Conservation (phyloP, 139 green algal genomes). For the Spirogloea muscicola region DNA sequence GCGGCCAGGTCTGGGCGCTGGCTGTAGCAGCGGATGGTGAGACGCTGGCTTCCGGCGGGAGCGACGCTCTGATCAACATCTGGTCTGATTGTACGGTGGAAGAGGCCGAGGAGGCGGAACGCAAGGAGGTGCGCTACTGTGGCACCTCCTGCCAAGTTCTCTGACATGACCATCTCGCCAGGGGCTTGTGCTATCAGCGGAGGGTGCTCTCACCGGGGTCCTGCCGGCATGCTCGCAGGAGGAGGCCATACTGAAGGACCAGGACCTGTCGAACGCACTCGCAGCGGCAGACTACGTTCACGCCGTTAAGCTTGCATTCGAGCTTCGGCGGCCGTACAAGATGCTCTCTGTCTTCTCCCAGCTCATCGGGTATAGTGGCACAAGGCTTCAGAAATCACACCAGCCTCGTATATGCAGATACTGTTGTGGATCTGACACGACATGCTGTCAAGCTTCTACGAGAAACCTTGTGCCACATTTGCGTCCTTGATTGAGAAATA, state of each 20-base stretch:
- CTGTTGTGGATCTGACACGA: too few relatives aligned
- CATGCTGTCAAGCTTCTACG: too few relatives aligned
- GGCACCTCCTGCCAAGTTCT: too few relatives aligned
- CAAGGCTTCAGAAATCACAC: too few relatives aligned
- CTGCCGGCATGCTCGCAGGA: neutral
- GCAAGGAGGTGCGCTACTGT: conserved; percentile 24
- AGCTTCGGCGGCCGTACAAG: conserved; percentile 68
- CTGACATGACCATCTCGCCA: too few relatives aligned
- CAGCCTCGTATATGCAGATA: too few relatives aligned
- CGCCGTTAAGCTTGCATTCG: conserved; percentile 78
- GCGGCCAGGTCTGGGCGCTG: conserved; percentile 63
- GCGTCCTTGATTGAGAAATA: too few relatives aligned
- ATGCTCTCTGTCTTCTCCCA: conserved; percentile 56
- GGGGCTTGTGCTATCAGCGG: too few relatives aligned
- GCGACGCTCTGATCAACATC: conserved; percentile 71
- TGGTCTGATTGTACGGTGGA: conserved; percentile 76
- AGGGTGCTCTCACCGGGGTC: too few relatives aligned
- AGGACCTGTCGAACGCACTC: conserved; percentile 78
- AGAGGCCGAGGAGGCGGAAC: conserved; percentile 47
- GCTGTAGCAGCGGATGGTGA: conserved; percentile 35
- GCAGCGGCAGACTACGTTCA: conserved; percentile 61
- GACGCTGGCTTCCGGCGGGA: conserved; percentile 70
- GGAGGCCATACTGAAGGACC: conserved; percentile 60
- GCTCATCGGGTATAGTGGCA: conserved; percentile 30
- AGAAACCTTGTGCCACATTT: too few relatives aligned